These are phyloP conservation scores for Solanum habrochaites DNA, from an alignment of 257 asterid genomes.

Conservation along the genomic window DNA sequence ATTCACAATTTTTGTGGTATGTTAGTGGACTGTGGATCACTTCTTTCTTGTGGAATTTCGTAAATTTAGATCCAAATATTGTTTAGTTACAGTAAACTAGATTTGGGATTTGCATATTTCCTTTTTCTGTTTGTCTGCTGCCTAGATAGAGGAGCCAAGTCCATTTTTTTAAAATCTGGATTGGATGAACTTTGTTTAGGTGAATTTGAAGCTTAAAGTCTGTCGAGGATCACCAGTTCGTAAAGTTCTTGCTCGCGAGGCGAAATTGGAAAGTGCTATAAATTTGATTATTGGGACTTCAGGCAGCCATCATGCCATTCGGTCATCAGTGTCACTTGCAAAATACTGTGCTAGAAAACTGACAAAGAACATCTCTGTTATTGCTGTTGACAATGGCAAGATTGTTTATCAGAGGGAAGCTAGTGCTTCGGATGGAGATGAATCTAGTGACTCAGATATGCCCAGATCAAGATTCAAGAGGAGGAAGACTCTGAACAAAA, in stretches of 20 bases:
- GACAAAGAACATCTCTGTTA: slow-evolving; percentile 33
- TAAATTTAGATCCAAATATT: not conserved
- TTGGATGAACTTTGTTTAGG: slow-evolving; percentile 24
- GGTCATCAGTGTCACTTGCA: slow-evolving; percentile 64
- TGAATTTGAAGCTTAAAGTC: slow-evolving; percentile 80
- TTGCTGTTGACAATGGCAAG: slow-evolving; percentile 72
- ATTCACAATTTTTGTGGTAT: not conserved
- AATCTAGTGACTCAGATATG: slow-evolving; percentile 19
- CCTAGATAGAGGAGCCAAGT: not conserved
- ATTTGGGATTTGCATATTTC: not conserved
- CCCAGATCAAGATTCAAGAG: slow-evolving; percentile 22
- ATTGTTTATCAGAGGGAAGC: slow-evolving; percentile 45
- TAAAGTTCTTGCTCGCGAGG: slow-evolving; percentile 52
- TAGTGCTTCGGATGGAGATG: slow-evolving; percentile 9
- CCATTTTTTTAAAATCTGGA: not conserved
- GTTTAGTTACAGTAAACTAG: not conserved
- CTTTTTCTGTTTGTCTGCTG: not conserved
- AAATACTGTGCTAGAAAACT: slow-evolving; percentile 69
- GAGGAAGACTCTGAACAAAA: slow-evolving; percentile 29
- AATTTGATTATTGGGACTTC: slow-evolving; percentile 65
- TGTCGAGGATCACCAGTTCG: slow-evolving; percentile 69
- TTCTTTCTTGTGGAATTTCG: not conserved
- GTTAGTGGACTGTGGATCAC: not conserved
- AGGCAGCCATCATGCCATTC: slow-evolving; percentile 30
- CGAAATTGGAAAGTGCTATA: slow-evolving; percentile 44